Evolutionary conservation across 1,139 yeast species (phyloP), one percentile per base, ranked within the genome.

Genomic region (Hemisphaericaspora subhashii): DNA sequence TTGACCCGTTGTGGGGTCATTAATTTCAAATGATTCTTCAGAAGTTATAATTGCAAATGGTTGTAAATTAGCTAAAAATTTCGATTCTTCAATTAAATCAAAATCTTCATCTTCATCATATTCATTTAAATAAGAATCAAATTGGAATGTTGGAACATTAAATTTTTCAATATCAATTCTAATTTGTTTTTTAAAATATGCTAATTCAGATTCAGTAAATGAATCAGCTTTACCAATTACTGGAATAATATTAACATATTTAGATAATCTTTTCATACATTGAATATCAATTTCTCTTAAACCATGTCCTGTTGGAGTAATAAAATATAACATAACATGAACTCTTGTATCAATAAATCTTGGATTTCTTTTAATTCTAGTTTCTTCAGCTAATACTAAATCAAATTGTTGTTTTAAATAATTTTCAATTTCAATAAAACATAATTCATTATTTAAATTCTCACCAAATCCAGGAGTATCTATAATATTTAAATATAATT

Each of bases 1-100:
- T 32, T 34, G 21, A 9, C 90, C 92, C 16, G 81, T 72, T 20
- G 55, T 59, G 11, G 74, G 62, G 51, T 83, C 89, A 36, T 54
- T 59, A 33, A 70, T 59, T 50, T 79, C 83, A 45, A 61, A 68
- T 27, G 71, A 71, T 17, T 62, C 65, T 55, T 77, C 81, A 3
- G 95, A 83, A 5, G 96, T 86, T 50, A 90, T 83, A 27, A 90
- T 74, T 1, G 97, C 92, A 68, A 92, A 92, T 18, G 98, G 98
- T 46, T 88, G 75, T 51, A 83, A 66, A 22, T 78, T 74, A 41
- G 95, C 80, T 52, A 92, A 71, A 50, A 79, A 85, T 43, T 79
- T 79, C 57, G 90, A 86, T 52, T 90, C 90, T 54, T 86, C 90
- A 48, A 85, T 74, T 45, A 89, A 81, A 45, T 88, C 96, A 43